Evolutionary conservation across 306 rosid species (phyloP).

Genomic region (Inga leiocalycina): DNA sequence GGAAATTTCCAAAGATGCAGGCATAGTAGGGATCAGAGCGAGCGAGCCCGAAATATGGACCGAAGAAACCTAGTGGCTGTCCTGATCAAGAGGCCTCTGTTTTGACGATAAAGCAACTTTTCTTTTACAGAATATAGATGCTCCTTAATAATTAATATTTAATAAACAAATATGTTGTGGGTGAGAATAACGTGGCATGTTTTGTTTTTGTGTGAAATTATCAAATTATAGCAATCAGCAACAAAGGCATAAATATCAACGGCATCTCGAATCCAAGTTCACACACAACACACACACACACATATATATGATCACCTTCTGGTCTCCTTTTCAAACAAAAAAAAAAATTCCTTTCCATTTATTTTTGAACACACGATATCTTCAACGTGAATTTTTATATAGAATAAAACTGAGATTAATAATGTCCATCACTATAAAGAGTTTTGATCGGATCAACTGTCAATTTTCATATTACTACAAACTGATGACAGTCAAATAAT

Average conservation of each 20-base stretch:
- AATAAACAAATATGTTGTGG: not conserved
- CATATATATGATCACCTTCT: not conserved
- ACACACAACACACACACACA: accelerated
- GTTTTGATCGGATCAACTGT: not conserved
- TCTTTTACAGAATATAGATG: not conserved
- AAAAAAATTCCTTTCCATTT: not conserved
- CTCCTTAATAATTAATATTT: not conserved
- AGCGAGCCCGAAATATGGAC: too few relatives aligned
- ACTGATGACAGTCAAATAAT: not conserved
- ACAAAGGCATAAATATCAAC: not conserved
- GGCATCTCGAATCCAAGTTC: not conserved
- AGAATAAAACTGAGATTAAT: not conserved
- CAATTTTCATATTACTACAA: not conserved
- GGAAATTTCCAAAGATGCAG: not conserved
- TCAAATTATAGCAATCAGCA: not conserved
- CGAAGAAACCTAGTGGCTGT: not conserved
- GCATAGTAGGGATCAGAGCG: not conserved
- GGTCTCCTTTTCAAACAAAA: not conserved
- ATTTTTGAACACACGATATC: not conserved
- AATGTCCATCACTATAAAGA: not conserved
- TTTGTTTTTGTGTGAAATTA: not conserved
- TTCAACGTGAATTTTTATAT: not conserved
- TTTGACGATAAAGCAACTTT: not conserved
- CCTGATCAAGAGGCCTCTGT: not conserved
- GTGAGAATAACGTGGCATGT: not conserved